Percentiles rank a stretch among this genome's conserved stretches.
phyloP scores from a whole-genome alignment of 2,329 filamentous ascomycete genomes.

The Paecilomyces sp. region DNA sequence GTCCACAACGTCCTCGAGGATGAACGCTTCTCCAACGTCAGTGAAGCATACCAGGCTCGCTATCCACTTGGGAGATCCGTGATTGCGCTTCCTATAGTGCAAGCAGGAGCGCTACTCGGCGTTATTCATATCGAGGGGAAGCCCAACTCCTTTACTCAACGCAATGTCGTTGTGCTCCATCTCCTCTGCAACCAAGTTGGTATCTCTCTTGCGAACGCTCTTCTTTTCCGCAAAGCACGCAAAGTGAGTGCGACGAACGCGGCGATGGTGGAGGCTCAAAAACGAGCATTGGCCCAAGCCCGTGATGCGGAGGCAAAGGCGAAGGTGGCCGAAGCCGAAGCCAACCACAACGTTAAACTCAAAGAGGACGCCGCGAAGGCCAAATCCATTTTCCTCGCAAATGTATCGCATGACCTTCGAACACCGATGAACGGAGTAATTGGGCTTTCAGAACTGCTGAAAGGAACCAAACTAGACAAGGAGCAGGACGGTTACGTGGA shows the following conservation, averaged over 20 bases:
- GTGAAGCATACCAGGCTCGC: constrained; percentile 47
- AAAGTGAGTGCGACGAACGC: constrained; percentile 56
- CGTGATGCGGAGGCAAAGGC: constrained; percentile 58
- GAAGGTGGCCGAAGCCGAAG: constrained; percentile 57
- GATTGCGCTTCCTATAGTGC: constrained; percentile 56
- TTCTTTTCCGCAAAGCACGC: constrained; percentile 55
- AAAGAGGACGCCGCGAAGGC: constrained; percentile 61
- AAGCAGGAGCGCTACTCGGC: constrained; percentile 53
- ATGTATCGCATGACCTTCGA: constrained; percentile 79
- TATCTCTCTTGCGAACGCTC: constrained; percentile 58
- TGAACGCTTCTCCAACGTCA: constrained; percentile 57
- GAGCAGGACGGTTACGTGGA: constrained; percentile 59
- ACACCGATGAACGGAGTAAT: constrained; percentile 94
- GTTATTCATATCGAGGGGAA: constrained; percentile 57
- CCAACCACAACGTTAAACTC: constrained; percentile 57
- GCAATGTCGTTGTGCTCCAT: constrained; percentile 45
- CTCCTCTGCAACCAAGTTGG: constrained; percentile 58
- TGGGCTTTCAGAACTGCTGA: constrained; percentile 61
- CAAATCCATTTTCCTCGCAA: constrained; percentile 95
- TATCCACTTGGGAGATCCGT: constrained; percentile 54
- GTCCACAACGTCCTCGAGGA: constrained; percentile 58
- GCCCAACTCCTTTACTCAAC: constrained; percentile 58
- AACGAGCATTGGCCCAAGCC: constrained; percentile 54
- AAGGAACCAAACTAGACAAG: constrained; percentile 47
- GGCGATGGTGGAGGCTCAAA: constrained; percentile 60